Conservation (phyloP, 805 yeast species). For the Saccharomycopsis sp. region DNA sequence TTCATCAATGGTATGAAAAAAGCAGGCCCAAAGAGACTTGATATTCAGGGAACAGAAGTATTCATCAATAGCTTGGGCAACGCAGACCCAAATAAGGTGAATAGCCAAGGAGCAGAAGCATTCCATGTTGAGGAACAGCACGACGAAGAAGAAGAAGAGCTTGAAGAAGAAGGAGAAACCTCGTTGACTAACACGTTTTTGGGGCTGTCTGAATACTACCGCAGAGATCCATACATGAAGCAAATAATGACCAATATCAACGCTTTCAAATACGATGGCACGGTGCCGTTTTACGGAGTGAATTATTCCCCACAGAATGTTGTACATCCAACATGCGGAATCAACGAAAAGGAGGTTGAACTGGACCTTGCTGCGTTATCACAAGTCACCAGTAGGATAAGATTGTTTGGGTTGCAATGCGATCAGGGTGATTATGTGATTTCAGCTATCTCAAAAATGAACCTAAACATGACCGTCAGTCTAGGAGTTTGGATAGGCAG, state of each 20-base stretch:
- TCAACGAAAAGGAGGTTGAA: conserved; percentile 39
- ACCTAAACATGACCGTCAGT: conserved; percentile 48
- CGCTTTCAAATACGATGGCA: conserved; percentile 21
- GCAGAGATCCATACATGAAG: conserved; percentile 31
- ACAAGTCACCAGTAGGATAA: conserved; percentile 48
- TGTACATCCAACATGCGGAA: conserved; percentile 47
- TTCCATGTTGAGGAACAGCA: background rate
- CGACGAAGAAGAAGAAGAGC: background rate
- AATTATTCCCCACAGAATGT: conserved; percentile 54
- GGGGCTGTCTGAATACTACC: conserved; percentile 31
- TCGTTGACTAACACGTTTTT: conserved; percentile 23
- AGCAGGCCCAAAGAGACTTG: background rate
- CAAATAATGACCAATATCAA: conserved; percentile 31
- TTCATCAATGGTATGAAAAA: background rate
- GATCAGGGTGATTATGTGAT: conserved; percentile 46
- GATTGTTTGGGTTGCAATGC: conserved; percentile 59
- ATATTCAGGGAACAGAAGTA: background rate
- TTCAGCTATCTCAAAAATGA: conserved; percentile 43
- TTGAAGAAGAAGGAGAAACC: background rate
- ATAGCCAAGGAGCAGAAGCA: background rate
- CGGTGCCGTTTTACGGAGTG: conserved; percentile 45
- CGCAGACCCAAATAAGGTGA: background rate
- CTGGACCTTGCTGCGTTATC: conserved; percentile 53
- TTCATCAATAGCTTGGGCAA: background rate
- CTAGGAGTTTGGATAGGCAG: conserved; percentile 59